Base-by-base conservation (phyloP, 2,329 filamentous ascomycete genomes). In the Sphaerulina populicola region DNA sequence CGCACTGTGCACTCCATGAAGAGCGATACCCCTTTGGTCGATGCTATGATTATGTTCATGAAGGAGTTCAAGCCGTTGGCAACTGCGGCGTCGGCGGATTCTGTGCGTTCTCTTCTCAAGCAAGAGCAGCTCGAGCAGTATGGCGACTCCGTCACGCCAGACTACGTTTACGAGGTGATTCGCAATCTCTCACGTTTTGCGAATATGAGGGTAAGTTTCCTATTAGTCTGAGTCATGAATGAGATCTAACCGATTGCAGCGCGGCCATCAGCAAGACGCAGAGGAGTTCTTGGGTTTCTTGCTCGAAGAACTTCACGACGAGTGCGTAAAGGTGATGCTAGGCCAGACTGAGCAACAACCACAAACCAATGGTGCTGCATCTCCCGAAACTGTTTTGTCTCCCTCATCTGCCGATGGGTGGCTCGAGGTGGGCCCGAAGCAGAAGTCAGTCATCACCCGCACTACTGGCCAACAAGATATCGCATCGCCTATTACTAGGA, bases 1-100 rank as follows among this genome's bases (percentile, higher is more conserved):
- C 84, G 85, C 62, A 88, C 88, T 48, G 82, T 82, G 29, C 83
- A 96, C 71, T 94, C 85, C 66, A 94, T 98, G 76, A 95, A 96
- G 71, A 94, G 87, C 68, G 85, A 95, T 62, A 94, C 90, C 14
- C 93, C 93, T 57, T 74, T 98, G 60, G 79, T 98, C 60, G 93
- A 98, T 73, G 87, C 91, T 18, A 89, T 97, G 83, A 93, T 97
- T 62, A 86, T 94, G 81, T 96, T 97, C 66, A 86, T 95, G 81
- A 82, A 83, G 59, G 93, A 97, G 68, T 97, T 93, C 71, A 85
- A 84, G 55, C 77, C 89, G 27, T 86, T 96, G 60, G 86, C 88
- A 64, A 85, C 86, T n/a, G 85, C 86, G 5, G 72, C 77, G 2
- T 84, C 85, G 2, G 75, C 81, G 36, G 88, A 94, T 27, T 80